Conservation (phyloP, 345 rosid genomes). For the Aquilaria yunnanensis region DNA sequence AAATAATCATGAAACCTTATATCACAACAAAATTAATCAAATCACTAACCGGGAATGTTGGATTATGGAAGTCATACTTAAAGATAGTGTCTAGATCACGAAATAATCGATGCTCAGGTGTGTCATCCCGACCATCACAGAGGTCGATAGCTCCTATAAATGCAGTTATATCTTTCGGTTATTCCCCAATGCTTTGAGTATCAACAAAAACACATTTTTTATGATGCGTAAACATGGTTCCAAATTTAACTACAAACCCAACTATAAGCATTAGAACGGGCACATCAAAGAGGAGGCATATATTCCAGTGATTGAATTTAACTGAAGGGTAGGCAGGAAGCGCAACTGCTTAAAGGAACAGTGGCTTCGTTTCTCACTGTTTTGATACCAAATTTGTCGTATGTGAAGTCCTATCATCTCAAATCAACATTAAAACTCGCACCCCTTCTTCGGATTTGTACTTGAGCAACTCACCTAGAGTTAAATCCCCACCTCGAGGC, state of each 20-base stretch:
- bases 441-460: constrained; percentile 90
- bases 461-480: constrained; percentile 78
- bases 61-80: constrained; percentile 80
- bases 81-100: constrained; percentile 59
- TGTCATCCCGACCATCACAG: constrained; percentile 95
- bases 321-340: no score
- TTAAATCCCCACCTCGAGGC: constrained; percentile 64
- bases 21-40: neutral
- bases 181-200: constrained; percentile 68
- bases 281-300: no score
- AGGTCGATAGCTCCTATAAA: constrained; percentile 93
- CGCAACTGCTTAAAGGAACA: constrained; percentile 1
- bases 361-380: constrained; percentile 37
- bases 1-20: no score
- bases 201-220: constrained; percentile 89
- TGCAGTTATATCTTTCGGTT: constrained; percentile 72
- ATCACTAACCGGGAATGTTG: constrained; percentile 73
- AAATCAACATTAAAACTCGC: constrained; percentile 71
- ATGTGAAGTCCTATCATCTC: constrained; percentile 90
- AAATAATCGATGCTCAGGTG: constrained; percentile 82
- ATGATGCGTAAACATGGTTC: constrained; percentile 88
- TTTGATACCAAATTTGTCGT: constrained; percentile 44
- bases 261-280: no score
- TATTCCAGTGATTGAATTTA: no score
- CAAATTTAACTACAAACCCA: no score